Evolutionary conservation across 331 rosid genomes (phyloP), one percentile per base, ranked within the genome.

Genomic region (Rosa hybrid): DNA sequence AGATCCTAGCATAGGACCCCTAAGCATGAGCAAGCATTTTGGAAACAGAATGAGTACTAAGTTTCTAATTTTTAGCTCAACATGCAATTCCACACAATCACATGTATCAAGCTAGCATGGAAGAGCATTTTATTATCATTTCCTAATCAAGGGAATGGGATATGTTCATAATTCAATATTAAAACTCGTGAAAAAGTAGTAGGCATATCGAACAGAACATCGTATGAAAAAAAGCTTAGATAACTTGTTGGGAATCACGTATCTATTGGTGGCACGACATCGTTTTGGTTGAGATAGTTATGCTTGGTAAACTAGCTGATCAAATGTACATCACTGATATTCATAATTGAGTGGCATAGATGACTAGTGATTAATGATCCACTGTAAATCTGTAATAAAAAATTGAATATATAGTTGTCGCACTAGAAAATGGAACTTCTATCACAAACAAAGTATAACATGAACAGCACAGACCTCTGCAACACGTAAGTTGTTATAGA

Each of bases 381-480:
- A 1, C 30, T 45, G 18, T 67, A 67, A 39, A 17, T 18, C 3
- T 39, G 6, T 34, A 27, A 64, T 20, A 44, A 12, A 12, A 27
- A 13, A 48, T 57, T 57, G n/a, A 39, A 51, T 30, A 27, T 39
- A 65, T 23, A 21, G 53, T 27, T 18, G 76, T 20, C 49, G 39
- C 14, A 13, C 80, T 77, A 64, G 64, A 77, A 77, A n/a, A 63
- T 25, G 73, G 45, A 53, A 34, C 69, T 56, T 34, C 9, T 49
- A 38, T 77, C 72, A 48, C 56, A 77, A 72, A 73, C 50, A 77
- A 68, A 75, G 44, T 23, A 57, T 49, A 44, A 17, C 27, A 30
- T 78, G 67, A 74, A 70, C 30, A 27, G 60, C 67, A 83, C 91
- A 85, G 76, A 94, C 99, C 99, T 96, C 98, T 74, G 87, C 86